Evolutionary conservation across 176 grass and related monocot genomes (phyloP).

Genomic region (Aegilops umbellulata): DNA sequence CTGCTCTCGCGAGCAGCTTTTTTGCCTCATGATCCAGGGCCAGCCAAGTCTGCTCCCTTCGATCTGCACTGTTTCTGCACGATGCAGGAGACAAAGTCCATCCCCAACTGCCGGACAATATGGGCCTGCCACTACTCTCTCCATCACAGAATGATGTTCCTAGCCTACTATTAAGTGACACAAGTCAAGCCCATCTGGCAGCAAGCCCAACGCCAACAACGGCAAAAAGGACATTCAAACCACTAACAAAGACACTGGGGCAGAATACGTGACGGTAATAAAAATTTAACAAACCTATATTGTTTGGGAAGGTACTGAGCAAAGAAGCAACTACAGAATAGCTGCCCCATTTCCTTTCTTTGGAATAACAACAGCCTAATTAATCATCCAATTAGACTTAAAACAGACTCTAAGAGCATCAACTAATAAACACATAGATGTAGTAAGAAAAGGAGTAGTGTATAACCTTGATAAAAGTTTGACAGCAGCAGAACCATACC

Average conservation of each 20-base stretch:
- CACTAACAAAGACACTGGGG: too few relatives aligned
- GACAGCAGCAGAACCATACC: constrained; percentile 82
- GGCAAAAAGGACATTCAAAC: background rate
- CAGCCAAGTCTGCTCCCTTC: background rate
- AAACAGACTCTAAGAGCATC: background rate
- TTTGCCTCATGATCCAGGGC: background rate
- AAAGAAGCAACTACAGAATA: background rate
- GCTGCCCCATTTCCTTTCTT: background rate
- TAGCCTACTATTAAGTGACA: background rate
- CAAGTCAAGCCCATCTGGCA: background rate
- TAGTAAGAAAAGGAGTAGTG: background rate
- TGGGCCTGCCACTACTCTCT: background rate
- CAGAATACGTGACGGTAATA: too few relatives aligned
- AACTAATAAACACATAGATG: constrained; percentile 3
- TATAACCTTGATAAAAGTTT: constrained; percentile 61
- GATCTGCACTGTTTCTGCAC: background rate
- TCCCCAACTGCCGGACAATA: background rate
- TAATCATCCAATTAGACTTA: background rate
- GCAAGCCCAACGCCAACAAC: background rate
- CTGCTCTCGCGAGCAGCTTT: background rate
- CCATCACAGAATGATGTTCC: background rate
- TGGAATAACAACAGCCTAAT: background rate
- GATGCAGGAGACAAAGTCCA: background rate
- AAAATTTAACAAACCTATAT: background rate
- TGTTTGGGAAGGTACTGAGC: background rate